Conservation (phyloP, 202 grass and related monocot genomes). For the Zizania palustris region DNA sequence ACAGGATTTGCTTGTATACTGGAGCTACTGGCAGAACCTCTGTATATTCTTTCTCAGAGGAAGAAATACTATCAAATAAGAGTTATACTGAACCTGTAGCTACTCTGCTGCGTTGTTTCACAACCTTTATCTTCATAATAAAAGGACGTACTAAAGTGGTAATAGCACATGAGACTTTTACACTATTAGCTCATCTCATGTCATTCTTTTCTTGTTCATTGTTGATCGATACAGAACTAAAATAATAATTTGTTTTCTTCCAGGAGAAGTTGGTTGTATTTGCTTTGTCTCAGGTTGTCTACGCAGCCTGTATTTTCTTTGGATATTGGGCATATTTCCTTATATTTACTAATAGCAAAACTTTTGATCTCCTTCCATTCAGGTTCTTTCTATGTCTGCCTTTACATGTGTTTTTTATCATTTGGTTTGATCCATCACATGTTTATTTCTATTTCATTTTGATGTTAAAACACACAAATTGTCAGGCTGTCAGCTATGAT, state of each 20-base stretch:
- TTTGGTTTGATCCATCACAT: constrained; percentile 21
- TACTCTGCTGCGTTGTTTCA: constrained; percentile 76
- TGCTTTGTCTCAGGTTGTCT: constrained; percentile 85
- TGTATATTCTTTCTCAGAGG: constrained; percentile 94
- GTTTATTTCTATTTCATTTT: constrained; percentile 37
- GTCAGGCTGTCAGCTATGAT: constrained; percentile 68
- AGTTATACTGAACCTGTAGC: constrained; percentile 81
- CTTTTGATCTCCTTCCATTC: constrained; percentile 65
- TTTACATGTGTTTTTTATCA: constrained; percentile 25
- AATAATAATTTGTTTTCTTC: constrained; percentile 42
- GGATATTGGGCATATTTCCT: constrained; percentile 96
- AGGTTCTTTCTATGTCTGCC: constrained; percentile 55
- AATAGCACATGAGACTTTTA: constrained; percentile 38
- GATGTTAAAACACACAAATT: constrained; percentile 39
- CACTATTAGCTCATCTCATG: not conserved
- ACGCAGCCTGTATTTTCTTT: constrained; percentile 68
- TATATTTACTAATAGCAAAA: constrained; percentile 47
- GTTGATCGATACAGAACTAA: constrained; percentile 27
- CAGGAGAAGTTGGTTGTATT: constrained; percentile 81
- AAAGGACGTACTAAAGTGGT: constrained; percentile 66
- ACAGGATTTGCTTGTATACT: constrained; percentile 91
- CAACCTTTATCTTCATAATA: constrained; percentile 81
- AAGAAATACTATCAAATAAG: constrained; percentile 83
- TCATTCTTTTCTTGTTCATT: constrained; percentile 30
- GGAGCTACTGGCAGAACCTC: constrained; percentile 89